Base-by-base conservation (phyloP, 495 filamentous ascomycete species). In the Entonaema liquescens region DNA sequence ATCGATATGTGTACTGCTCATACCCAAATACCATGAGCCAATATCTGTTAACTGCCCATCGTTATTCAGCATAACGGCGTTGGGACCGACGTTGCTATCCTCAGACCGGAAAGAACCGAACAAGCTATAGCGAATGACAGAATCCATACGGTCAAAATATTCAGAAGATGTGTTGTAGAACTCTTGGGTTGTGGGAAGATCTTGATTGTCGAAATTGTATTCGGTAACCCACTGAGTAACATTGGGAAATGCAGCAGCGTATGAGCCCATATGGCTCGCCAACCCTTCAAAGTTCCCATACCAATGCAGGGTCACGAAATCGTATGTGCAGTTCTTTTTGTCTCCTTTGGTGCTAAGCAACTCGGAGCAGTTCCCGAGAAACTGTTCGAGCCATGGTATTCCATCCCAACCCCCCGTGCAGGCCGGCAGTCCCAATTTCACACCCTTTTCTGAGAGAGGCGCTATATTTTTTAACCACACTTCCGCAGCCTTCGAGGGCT, bases 221-320 rank as follows among this genome's bases (percentile, higher is more conserved):
- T 93, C 91, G 36, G 90, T 92, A n/a, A 92, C 82, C 91, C 91
- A 93, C 65, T 92, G 83, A 9, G 81, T 81, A 68, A 81, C 84
- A 68, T 89, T 87, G 26, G 85, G 85, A 72, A 89, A 91, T 80
- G 84, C 79, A 9, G 78, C 86, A 66, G 79, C 77, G 8, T 90
- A 85, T 60, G 88, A 79, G 0, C 90, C 90, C 60, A 94, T 77
- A 73, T 92, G 89, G 65, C 86, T 89, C 7, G 90, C 90, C 57
- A 94, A 70, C 0, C 90, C 92, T 63, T 89, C 88, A 66, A 93
- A 94, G 64, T 89, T 83, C 13, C 90, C 90, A 70, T 94, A 94
- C 89, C 89, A 94, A 72, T 94, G 92, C 29, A 93, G 73, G 0
- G 90, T 84, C 8, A 94, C 83, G 75, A 94, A 93, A 75, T 93